Evolutionary conservation across 192 early-diverging fungal species (phyloP), one percentile per base, ranked within the genome.

Genomic region (Lobosporangium transversale): DNA sequence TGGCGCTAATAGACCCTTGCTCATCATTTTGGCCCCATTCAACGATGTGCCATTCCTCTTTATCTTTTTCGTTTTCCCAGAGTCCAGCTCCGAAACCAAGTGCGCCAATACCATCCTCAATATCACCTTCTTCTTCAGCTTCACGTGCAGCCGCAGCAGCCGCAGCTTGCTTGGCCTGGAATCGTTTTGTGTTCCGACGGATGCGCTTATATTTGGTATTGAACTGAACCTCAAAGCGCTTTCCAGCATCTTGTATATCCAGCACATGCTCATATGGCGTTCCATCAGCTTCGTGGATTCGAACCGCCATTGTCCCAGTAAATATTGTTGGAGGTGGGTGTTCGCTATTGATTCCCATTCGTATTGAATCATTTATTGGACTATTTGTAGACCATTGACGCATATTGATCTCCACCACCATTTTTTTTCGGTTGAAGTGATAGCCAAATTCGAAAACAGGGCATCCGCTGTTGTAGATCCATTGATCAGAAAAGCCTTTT

Each of bases 151-250:
- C 91, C 5, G 84, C 89, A 9, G 89, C 89, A 0, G 89, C 87
- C 15, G 88, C 86, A 26, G 90, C 85, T 71, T 92, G 90, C 29
- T 91, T 87, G 57, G 86, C 86, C 49, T 89, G 85, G 75, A 91
- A 91, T 51, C 88, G 81, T 53, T 90, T 89, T 24, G 89, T 91
- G 66, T 90, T 93, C 33, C 94, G 85, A 15, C 93, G 86, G 64
- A 97, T 95, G 70, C 96, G 92, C 83, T 98, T 98, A 80, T 99
- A 98, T 81, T 98, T 98, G 17, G 96, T 97, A 79, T 98, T 95
- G 78, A 97, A 99, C 57, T 90, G 92, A 20, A 98, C 90, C 63
- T 98, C 94, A 53, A 92, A 94, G 33, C 90, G 86, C 67, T 95
- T 89, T 29, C 81, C 64, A 20, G 66, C 62, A 45, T 91, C 92